Evolutionary conservation across 73 alveolate species (phyloP), one percentile per base, ranked within the genome.

Genomic region (Paraurostyla sp.): DNA sequence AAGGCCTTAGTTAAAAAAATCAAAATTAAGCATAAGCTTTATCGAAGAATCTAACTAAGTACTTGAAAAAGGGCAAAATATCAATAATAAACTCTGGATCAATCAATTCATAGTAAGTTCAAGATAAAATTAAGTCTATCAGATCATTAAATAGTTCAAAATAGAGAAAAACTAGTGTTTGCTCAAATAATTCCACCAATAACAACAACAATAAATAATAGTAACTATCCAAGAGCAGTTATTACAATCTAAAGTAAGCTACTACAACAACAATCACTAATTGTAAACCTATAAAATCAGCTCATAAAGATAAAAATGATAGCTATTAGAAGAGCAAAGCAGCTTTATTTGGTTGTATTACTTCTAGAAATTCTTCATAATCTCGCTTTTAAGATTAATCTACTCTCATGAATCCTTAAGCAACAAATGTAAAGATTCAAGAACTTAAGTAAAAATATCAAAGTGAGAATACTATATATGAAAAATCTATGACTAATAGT

Each of bases 381-480:
- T 20, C 4, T 18, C 40, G 9, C 69, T 54, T 54, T n/a, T n/a
- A n/a, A n/a, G 27, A 54, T 4, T 54, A 35, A 54, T 54, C 15
- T 4, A 9, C 30, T 4, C 33, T 9, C 69, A 54, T 20, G 23
- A 54, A 35, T 20, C 40, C 27, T n/a, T 54, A 20, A 54, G 69
- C 1, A 38, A 16, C 22, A 60, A 35, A 65, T 22, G 13, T 2
- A n/a, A 65, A 65, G 36, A 65, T 65, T 6, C 27, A 32, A 18
- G 82, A 65, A 40, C 58, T 65, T 2, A 30, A 2, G 9, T 30
- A 35, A 30, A 65, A 65, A 35, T 65, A 65, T 65, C 82, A 65
- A 40, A 65, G 54, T 35, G 82, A 65, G 41, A 65, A 65, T 58
- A 32, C 82, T 22, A 65, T 65, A 3, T 65, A 35, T 65, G 82